A percentile compares a stretch with the other conserved stretches of the same genome.
phyloP scores from a whole-genome alignment of 2,329 filamentous ascomycete species.

The Septoria petroselini region DNA sequence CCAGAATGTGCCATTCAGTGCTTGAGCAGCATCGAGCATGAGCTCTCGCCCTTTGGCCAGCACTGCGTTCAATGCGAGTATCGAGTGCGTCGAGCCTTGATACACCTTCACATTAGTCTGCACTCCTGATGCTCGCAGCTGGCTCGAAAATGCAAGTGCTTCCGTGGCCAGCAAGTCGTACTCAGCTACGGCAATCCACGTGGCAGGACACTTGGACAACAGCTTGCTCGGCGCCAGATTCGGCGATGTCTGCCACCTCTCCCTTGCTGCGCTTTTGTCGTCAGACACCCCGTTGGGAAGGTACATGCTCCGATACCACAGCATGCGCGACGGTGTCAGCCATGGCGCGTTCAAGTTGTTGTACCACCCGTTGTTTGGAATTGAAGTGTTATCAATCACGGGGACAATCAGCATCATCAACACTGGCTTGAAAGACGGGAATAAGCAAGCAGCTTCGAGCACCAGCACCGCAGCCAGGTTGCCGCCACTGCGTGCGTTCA shows the following conservation, averaged over 20 bases:
- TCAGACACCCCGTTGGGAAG: constrained; percentile 12
- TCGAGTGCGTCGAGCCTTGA: constrained; percentile 23
- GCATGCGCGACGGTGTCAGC: constrained; percentile 21
- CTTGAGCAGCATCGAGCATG: constrained; percentile 22
- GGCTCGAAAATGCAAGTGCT: constrained; percentile 21
- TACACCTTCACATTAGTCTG: constrained; percentile 23
- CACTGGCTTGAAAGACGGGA: constrained; percentile 20
- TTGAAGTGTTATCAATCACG: constrained; percentile 23
- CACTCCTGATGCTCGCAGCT: constrained; percentile 17
- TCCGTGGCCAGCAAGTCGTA: constrained; percentile 25
- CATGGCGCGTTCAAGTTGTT: constrained; percentile 25
- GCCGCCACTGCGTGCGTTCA: constrained; percentile 14
- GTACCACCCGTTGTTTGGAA: constrained; percentile 24
- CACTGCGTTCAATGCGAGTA: constrained; percentile 23
- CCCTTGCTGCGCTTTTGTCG: too few species aligned
- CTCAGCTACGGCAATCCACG: constrained; percentile 26
- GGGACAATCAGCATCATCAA: constrained; percentile 24
- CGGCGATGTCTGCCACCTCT: constrained; percentile 26
- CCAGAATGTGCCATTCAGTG: constrained; percentile 21
- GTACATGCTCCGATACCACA: constrained; percentile 27
- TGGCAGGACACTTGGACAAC: constrained; percentile 20
- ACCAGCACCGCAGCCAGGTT: constrained; percentile 24
- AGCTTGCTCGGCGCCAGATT: constrained; percentile 24
- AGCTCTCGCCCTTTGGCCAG: constrained; percentile 21
- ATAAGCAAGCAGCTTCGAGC: constrained; percentile 26